phyloP scores from a whole-genome alignment of 495 filamentous ascomycete genomes.

The Penicillium longicatenatum region DNA sequence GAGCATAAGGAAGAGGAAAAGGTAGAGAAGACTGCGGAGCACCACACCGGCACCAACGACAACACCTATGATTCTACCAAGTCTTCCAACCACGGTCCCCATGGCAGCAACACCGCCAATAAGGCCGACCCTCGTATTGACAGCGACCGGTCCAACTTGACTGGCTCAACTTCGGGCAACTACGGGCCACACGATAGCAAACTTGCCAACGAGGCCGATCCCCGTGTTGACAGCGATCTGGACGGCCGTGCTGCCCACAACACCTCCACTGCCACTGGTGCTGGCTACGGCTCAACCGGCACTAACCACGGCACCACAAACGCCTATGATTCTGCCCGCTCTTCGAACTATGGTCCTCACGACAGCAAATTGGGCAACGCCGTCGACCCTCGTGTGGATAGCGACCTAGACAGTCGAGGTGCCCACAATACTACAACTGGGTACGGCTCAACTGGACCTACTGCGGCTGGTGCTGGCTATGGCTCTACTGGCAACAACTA shows the following conservation, averaged over 20 bases:
- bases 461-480: neutral
- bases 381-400: slow-evolving; percentile 53
- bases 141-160: slow-evolving; percentile 7
- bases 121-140: slow-evolving; percentile 13
- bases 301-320: slow-evolving; percentile 4
- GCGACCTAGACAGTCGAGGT: slow-evolving; percentile 10
- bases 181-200: slow-evolving; percentile 25
- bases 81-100: slow-evolving; percentile 26
- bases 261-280: slow-evolving; percentile 11
- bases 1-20: slow-evolving; percentile 5
- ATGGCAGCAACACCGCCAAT: slow-evolving; percentile 25
- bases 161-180: slow-evolving; percentile 9
- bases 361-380: slow-evolving; percentile 45
- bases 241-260: neutral
- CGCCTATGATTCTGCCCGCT: neutral
- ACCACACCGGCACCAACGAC: slow-evolving; percentile 8
- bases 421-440: neutral
- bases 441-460: neutral
- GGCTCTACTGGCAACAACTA: neutral
- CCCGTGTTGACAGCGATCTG: slow-evolving; percentile 24
- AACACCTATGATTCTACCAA: slow-evolving; percentile 12
- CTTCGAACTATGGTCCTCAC: slow-evolving; percentile 43
- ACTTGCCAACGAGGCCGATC: slow-evolving; percentile 23
- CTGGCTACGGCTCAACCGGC: slow-evolving; percentile 12
- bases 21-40: neutral